Percentiles rank a stretch among this genome's conserved stretches.
Evolutionary conservation across 2,329 filamentous ascomycete genomes (phyloP).

Genomic region (Trichophyton schoenleinii): DNA sequence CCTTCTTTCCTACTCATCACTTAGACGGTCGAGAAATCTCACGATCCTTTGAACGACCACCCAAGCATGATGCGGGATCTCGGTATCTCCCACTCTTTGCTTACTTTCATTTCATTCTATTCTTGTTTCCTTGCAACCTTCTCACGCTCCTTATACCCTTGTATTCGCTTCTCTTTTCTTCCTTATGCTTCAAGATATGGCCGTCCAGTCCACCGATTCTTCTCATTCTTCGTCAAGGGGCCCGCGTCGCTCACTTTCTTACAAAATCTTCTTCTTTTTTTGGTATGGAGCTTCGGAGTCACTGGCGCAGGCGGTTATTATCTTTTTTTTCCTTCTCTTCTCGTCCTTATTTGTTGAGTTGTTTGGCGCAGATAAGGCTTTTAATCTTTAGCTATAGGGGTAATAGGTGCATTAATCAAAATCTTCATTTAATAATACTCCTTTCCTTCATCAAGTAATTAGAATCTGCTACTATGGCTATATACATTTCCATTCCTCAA

Average conservation of each 20-base stretch:
- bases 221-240: not conserved
- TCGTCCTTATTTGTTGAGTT: not conserved
- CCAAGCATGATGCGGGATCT: not conserved
- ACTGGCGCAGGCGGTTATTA: not conserved
- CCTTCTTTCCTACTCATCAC: not conserved
- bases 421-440: not conserved
- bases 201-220: not conserved
- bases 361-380: slow-evolving; percentile 6
- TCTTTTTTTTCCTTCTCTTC: not conserved
- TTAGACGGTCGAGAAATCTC: not conserved
- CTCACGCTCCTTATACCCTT: slow-evolving; percentile 4
- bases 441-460: not conserved
- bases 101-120: not conserved
- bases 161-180: not conserved
- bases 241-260: not conserved
- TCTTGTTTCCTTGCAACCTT: not conserved
- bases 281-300: slow-evolving; percentile 4
- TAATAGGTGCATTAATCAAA: slow-evolving; percentile 5
- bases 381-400: slow-evolving; percentile 4
- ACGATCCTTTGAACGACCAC: not conserved
- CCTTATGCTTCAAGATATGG: not conserved
- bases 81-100: not conserved
- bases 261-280: slow-evolving; percentile 3
- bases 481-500: slow-evolving; percentile 58
- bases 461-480: slow-evolving; percentile 24